Conservation (phyloP, 1,139 yeast species). For the Wickerhamiella infanticola region DNA sequence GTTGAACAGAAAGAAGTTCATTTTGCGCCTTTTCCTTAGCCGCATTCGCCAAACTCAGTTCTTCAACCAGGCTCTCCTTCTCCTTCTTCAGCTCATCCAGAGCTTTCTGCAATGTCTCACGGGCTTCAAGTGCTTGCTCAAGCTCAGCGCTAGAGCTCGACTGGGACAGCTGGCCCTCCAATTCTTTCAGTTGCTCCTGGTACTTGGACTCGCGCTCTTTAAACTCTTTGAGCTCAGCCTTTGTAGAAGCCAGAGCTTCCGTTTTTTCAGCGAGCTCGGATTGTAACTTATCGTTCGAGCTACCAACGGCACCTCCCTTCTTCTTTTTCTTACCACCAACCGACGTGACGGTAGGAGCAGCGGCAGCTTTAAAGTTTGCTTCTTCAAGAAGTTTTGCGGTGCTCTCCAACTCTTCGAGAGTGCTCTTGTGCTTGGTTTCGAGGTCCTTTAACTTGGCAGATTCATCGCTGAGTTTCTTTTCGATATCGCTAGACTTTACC, state of each 20-base stretch:
- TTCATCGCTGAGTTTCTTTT: not conserved
- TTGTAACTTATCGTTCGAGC: not conserved
- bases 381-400: not conserved
- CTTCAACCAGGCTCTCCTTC: not conserved
- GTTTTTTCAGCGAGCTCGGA: not conserved
- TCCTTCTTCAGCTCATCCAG: not conserved
- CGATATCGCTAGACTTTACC: not conserved
- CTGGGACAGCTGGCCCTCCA: not conserved
- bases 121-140: not conserved
- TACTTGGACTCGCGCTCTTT: not conserved
- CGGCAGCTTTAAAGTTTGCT: not conserved
- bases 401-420: slow-evolving; percentile 5
- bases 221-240: not conserved
- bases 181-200: slow-evolving; percentile 3
- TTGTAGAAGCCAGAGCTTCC: not conserved
- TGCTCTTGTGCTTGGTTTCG: slow-evolving; percentile 6
- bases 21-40: no score
- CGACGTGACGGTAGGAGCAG: not conserved
- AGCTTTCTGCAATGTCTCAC: not conserved
- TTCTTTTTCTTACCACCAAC: not conserved
- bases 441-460: slow-evolving; percentile 1
- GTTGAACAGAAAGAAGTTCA: no score
- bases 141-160: not conserved
- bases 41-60: no score
- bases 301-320: not conserved